Evolutionary conservation across 805 yeast species (phyloP), one percentile per base, ranked within the genome.

Genomic region (Candida cerambycidarum): DNA sequence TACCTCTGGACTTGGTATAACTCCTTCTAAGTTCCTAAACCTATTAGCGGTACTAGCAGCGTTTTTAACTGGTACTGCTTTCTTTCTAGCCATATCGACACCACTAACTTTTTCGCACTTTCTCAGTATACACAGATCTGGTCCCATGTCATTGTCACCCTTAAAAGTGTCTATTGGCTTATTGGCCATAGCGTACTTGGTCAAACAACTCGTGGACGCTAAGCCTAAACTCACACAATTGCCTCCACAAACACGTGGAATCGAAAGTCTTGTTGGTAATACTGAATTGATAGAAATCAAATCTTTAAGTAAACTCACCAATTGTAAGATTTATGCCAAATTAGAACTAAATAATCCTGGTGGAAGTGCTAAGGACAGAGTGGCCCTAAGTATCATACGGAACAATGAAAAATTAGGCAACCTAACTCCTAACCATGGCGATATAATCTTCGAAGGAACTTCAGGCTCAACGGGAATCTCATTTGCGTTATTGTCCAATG

Each of bases 401-500:
- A 78, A 79, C 16, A 85, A 85, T 43, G 96, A 88, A 57, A 42
- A 52, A 4, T 38, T 55, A 35, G 93, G 93, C 0, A 56, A 68
- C 5, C 60, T 90, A 30, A 58, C 67, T 4, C 85, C 87, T 0
- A 60, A 78, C 32, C 63, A 61, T 30, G 89, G 86, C 1, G 93
- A 88, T 55, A 71, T 81, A 11, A 84, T 92, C 1, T 89, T 82
- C 61, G 99, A 92, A 66, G 99, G 99, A 6, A 93, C 99, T 0
- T 83, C 93, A 9, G 99, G 99, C 0, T 89, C 97, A 0, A 92
- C 99, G 0, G 99, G 99, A 2, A 93, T 93, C 10, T 87, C 96
- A 1, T 76, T 92, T 53, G 96, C 97, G 0, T 79, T 89, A 63
- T 73, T 93, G n/a, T 87, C 95, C 48, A 80, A 89, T 52, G 85